Base-by-base conservation (phyloP, 2,329 filamentous ascomycete genomes). In the Piedraia hortae region DNA sequence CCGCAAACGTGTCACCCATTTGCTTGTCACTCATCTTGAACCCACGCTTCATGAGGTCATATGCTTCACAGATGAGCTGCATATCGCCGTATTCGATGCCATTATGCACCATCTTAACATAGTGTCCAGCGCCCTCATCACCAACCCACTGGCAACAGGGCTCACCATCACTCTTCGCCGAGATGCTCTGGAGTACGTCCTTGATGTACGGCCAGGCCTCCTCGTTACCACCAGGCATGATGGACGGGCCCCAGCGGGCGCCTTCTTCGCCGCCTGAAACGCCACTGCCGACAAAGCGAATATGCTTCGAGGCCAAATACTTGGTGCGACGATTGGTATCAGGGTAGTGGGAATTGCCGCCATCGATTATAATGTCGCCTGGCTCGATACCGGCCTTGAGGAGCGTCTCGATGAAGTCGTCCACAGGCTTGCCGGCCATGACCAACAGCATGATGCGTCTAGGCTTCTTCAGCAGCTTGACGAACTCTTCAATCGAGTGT, bases 31-130 rank as follows among this genome's bases (percentile, higher is more conserved):
- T 57, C 48, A 97, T 52, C 30, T 78, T 78, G 20, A 97, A 67
- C 49, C 80, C 85, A 37, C 85, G 82, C 69, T 93, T 93, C 71
- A 97, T 74, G 56, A 97, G 90, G 50, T 97, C 85, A 57, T 97
- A 97, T 41, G 85, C 85, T 69, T 97, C 85, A 54, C 72, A 88
- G 50, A 97, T 97, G 44, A 97, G 64, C 62, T 97, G 85, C 85
- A 97, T 97, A 59, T 97, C 85, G 67, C 85, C 85, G 50, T 97
- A 97, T 59, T 97, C 85, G 42, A 97, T 97, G 64, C 85, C 85
- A 57, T 97, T 97, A 71, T 97, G 85, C 33, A 97, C 85, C 85
- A 97, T 97, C 74, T 97, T 97, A 61, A 97, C 82, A 62, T 91
- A 97, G 69, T 97, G 85, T 41, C 85, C 85, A 55, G 85, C 75